A percentile compares a stretch with the other conserved stretches of the same genome.
phyloP scores from a whole-genome alignment of 2,329 filamentous ascomycete genomes.

The Mollisiaceae sp. region DNA sequence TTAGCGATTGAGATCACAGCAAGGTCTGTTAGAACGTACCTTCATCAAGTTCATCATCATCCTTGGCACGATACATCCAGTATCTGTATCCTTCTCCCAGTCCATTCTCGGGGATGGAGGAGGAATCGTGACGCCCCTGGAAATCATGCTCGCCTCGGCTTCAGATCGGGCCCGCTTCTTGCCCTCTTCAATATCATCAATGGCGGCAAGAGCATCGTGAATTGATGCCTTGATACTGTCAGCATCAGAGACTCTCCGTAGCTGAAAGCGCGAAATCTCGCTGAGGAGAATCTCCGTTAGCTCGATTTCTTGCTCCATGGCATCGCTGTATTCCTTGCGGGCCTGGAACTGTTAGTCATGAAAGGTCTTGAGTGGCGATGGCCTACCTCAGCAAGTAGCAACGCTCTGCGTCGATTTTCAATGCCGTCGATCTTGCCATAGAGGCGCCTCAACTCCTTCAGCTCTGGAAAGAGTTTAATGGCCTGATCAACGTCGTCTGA shows the following conservation, averaged over 20 bases:
- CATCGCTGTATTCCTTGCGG: neutral
- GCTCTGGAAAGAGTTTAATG: neutral
- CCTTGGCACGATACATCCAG: neutral
- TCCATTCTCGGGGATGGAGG: neutral
- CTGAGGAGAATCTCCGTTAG: neutral
- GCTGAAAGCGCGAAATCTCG: neutral
- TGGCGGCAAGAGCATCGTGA: neutral
- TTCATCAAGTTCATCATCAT: neutral
- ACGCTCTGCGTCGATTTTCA: neutral
- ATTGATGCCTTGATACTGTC: neutral
- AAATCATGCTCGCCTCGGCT: neutral
- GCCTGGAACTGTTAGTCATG: neutral
- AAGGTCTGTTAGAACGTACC: neutral
- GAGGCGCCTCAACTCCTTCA: neutral
- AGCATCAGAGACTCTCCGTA: neutral
- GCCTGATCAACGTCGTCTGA: neutral
- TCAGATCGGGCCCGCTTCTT: neutral
- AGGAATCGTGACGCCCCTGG: neutral
- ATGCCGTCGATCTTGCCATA: neutral
- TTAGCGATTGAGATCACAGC: no score
- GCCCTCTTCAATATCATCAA: slow-evolving; percentile 1
- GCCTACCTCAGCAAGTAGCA: neutral
- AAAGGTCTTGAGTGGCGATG: neutral
- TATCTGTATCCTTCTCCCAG: neutral
- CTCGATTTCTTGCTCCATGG: neutral